phyloP scores from a whole-genome alignment of 352 stramenopile species.

The Phytopythium ostracodes region DNA sequence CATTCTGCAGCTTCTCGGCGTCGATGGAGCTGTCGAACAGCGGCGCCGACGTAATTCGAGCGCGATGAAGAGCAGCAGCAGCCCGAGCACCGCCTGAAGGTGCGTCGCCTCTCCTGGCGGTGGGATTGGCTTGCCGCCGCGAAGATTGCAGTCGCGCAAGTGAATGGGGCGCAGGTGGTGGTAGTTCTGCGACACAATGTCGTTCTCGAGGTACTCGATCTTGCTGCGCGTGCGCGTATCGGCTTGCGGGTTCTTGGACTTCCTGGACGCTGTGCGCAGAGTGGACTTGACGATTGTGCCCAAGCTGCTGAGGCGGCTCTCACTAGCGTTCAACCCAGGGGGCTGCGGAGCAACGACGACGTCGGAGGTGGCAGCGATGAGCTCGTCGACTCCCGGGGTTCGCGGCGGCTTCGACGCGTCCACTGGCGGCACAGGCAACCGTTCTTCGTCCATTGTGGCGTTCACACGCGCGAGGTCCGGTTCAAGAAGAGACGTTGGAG shows the following conservation, averaged over 20 bases:
- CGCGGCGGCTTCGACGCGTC: background rate
- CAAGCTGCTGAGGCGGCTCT: conserved; percentile 5
- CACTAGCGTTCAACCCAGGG: conserved; percentile 23
- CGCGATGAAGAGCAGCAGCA: conserved; percentile 26
- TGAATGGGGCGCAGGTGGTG: conserved; percentile 13
- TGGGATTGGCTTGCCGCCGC: background rate
- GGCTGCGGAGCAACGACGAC: conserved; percentile 12
- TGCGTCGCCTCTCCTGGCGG: conserved; percentile 15
- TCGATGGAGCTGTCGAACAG: conserved; percentile 32
- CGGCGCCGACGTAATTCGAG: conserved; percentile 26
- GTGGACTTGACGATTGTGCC: conserved; percentile 24
- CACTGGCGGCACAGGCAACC: background rate
- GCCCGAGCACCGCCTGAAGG: conserved; percentile 15
- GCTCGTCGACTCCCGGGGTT: background rate
- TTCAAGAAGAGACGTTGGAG: background rate
- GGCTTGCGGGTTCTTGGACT: background rate
- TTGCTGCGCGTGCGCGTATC: conserved; percentile 7
- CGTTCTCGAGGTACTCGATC: conserved; percentile 17
- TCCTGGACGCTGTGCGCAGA: conserved; percentile 8
- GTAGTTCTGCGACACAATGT: conserved; percentile 23
- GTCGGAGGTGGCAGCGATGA: background rate
- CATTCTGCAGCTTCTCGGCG: conserved; percentile 21
- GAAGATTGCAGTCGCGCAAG: conserved; percentile 6
- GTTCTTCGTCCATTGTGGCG: background rate
- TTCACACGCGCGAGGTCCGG: background rate